phyloP scores from a whole-genome alignment of 2,329 filamentous ascomycete genomes.

The Pyrenophora teres region DNA sequence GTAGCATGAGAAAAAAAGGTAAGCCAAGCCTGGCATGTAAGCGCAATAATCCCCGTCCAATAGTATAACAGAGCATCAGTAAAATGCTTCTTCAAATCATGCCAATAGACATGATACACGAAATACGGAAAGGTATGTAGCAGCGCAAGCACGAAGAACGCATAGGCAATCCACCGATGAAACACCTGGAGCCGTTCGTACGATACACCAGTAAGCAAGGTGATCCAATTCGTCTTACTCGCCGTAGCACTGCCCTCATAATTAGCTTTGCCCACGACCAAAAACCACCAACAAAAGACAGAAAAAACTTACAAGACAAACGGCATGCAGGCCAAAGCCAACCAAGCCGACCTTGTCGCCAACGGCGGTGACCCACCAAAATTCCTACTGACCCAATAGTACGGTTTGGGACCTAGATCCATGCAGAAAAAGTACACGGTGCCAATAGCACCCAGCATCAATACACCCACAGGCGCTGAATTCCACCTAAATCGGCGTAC shows the following conservation, averaged over 20 bases:
- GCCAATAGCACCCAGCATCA: constrained; percentile 30
- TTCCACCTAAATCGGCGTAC: constrained; percentile 30
- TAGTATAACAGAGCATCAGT: constrained; percentile 53
- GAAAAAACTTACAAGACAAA: constrained; percentile 19
- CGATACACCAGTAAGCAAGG: constrained; percentile 58
- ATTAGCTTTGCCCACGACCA: background rate
- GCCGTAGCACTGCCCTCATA: constrained; percentile 48
- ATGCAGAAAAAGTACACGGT: constrained; percentile 38
- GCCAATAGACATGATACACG: constrained; percentile 55
- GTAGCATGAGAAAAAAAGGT: constrained; percentile 59
- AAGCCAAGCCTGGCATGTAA: constrained; percentile 60
- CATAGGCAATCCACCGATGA: constrained; percentile 41
- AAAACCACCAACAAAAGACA: too few relatives aligned
- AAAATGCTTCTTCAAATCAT: constrained; percentile 56
- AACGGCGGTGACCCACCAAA: constrained; percentile 37
- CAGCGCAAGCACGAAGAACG: constrained; percentile 61
- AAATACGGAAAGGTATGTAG: constrained; percentile 66
- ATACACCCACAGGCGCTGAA: constrained; percentile 32
- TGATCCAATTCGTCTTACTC: constrained; percentile 62
- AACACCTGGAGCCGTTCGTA: constrained; percentile 60
- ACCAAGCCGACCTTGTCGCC: constrained; percentile 36
- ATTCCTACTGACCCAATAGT: constrained; percentile 24
- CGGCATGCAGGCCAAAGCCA: constrained; percentile 37
- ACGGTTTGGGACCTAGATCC: constrained; percentile 27
- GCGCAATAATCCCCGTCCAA: constrained; percentile 61